Base-by-base conservation (phyloP, 2,329 filamentous ascomycete species). In the Drechslerella dactyloides region DNA sequence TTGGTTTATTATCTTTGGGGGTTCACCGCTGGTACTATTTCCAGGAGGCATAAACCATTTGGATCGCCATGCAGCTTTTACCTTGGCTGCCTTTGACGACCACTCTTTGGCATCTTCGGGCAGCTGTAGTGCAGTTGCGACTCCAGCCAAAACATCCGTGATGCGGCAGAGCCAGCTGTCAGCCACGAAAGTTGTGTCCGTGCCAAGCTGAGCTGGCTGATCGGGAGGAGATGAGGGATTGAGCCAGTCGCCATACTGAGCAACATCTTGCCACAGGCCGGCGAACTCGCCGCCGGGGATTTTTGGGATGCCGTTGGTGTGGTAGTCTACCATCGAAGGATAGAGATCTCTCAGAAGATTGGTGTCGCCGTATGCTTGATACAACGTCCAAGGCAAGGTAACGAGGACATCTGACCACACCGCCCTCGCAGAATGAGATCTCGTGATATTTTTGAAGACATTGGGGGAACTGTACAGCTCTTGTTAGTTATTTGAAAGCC, bases 171-270 rank as follows among this genome's bases (percentile, higher is more conserved):
- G 78, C 63, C 83, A 84, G 1, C 82, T 81, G 62, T 84, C 81
- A 0, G 82, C 81, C 0, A 83, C 81, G 1, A 82, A 78, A 1
- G 77, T 76, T 0, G 78, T 75, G 44, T 81, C 77, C 0, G 82
- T 83, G 0, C 78, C 80, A 0, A 80, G 81, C 17, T 76, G 75
- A 1, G 77, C 79, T 0, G 83, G 79, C 7, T 79, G 73, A 0
- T 82, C 77, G 0, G 80, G 78, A 0, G 82, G 82, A 0, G 82
- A 79, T 2, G 78, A 78, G 0, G 83, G 83, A 59, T 83, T 82
- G 1, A 84, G 78, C 82, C 82, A 84, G 73, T 84, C 83, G 27
- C 81, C 78, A 35, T 79, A 79, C 61, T 83, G 82, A 48, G 76
- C 64, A 17, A 74, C 75, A 54, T 80, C 74, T 82, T 82, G 83